Base-by-base conservation (phyloP, 768 basidiomycete species). In the Hysterangium stoloniferum region DNA sequence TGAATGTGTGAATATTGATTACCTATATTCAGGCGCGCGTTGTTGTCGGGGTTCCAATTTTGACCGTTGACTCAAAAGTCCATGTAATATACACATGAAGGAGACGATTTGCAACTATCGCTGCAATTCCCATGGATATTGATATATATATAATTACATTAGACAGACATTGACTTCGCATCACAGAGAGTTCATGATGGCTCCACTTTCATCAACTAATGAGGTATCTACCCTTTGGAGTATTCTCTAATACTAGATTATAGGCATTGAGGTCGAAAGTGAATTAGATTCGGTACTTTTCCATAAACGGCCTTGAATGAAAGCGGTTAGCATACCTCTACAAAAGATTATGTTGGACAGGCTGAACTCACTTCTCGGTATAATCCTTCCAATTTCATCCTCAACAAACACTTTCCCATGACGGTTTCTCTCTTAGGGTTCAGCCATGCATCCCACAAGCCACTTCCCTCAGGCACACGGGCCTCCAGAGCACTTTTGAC, bases 311-410 rank as follows among this genome's bases (percentile, higher is more conserved):
- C 73, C 77, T 80, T n/a, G 13, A 8, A 8, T 9, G 22, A 45
- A 45, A 13, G 22, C 7, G 13, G 13, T 22, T 9, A 25, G 29
- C 19, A 7, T 8, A 19, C 32, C 6, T 12, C n/a, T 20, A 5
- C 20, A 11, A 34, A 12, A 47, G 19, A 19, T 6, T 4, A 27
- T 9, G 24, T 8, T 13, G 7, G 35, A 13, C 13, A 4, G 38
- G 12, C 15, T 4, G 28, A 28, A 64, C 70, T 60, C 60, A 78
- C 78, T 62, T 78, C 75, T 40, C 77, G 71, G 53, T 79, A 79
- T 34, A 75, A 70, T 47, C 75, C 74, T 37, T 71, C 68, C 63
- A 79, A 66, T 20, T 77, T 69, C 78, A 80, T 80, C 22, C 76
- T 69, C 70, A 80, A 64, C 33, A 80, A 60, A 57, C 78, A 79